phyloP scores from a whole-genome alignment of 2,329 filamentous ascomycete species.

The Onygena corvina region DNA sequence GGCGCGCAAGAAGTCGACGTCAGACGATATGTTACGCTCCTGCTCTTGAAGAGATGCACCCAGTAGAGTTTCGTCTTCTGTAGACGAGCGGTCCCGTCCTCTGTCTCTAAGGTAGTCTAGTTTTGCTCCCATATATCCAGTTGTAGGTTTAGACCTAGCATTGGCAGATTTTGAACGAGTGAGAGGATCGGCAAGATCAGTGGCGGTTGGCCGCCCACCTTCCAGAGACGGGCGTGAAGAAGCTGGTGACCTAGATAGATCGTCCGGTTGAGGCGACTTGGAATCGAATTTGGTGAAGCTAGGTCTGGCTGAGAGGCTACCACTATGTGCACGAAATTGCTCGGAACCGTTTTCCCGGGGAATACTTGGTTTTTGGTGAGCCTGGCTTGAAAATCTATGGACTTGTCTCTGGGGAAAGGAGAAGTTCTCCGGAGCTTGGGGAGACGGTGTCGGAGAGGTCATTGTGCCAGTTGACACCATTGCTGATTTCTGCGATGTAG shows the following conservation, averaged over 20 bases:
- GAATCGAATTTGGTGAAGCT: slow-evolving; percentile 18
- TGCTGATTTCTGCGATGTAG: slow-evolving; percentile 38
- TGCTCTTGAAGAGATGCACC: slow-evolving; percentile 26
- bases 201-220: slow-evolving; percentile 49
- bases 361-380: slow-evolving; percentile 38
- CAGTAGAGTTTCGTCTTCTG: slow-evolving; percentile 27
- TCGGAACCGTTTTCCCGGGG: slow-evolving; percentile 27
- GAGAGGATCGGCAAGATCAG: slow-evolving; percentile 49
- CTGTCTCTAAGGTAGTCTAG: slow-evolving; percentile 71
- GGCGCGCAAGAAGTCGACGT: slow-evolving; percentile 69
- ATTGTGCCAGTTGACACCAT: slow-evolving; percentile 69
- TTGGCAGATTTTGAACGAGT: slow-evolving; percentile 52
- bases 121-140: slow-evolving; percentile 71
- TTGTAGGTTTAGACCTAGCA: slow-evolving; percentile 59
- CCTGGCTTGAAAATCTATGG: slow-evolving; percentile 42
- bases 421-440: slow-evolving; percentile 23
- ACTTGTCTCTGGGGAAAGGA: slow-evolving; percentile 33
- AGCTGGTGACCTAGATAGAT: slow-evolving; percentile 42
- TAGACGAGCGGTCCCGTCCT: slow-evolving; percentile 44
- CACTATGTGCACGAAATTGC: slow-evolving; percentile 8
- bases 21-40: slow-evolving; percentile 54
- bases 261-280: slow-evolving; percentile 41
- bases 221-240: slow-evolving; percentile 60
- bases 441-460: slow-evolving; percentile 47
- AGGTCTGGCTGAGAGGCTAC: slow-evolving; percentile 5